Evolutionary conservation across 768 basidiomycete genomes (phyloP).

Genomic region (Tylopilus sp.): DNA sequence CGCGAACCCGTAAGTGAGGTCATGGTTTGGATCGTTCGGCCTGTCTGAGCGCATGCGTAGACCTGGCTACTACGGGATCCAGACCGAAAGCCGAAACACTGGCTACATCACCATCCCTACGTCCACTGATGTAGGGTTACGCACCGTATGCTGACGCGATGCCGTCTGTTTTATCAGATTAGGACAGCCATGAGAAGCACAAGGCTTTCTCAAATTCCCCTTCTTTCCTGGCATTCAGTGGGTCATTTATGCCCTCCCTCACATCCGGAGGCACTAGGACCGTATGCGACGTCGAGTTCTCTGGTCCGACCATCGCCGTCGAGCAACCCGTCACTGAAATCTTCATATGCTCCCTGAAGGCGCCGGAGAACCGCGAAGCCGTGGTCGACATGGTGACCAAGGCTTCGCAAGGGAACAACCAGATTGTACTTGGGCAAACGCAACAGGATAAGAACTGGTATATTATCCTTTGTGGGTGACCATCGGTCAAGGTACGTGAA

Average conservation of each 20-base stretch:
- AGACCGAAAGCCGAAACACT: slow-evolving; percentile 14
- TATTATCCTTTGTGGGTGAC: slow-evolving; percentile 21
- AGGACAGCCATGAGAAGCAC: not conserved
- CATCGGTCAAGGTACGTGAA: slow-evolving; percentile 22
- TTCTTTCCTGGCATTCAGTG: not conserved
- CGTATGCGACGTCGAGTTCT: slow-evolving; percentile 24
- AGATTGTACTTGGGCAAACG: slow-evolving; percentile 20
- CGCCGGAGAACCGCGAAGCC: slow-evolving; percentile 18
- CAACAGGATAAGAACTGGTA: slow-evolving; percentile 19
- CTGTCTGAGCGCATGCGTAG: slow-evolving; percentile 1
- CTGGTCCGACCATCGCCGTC: slow-evolving; percentile 11
- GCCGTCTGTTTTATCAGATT: not conserved
- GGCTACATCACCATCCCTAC: slow-evolving; percentile 19
- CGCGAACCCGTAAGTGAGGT: not conserved
- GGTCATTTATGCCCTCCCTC: not conserved
- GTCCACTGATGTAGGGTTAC: not conserved
- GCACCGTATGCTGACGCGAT: not conserved
- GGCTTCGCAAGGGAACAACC: slow-evolving; percentile 8
- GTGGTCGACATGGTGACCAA: slow-evolving; percentile 11
- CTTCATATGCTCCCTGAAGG: slow-evolving; percentile 19
- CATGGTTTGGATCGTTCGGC: not conserved
- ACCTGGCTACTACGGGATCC: slow-evolving; percentile 18
- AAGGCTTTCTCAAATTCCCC: not conserved
- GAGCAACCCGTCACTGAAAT: slow-evolving; percentile 22
- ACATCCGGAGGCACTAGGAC: not conserved